These are phyloP conservation scores for Rhodotorula diobovata DNA, from an alignment of 768 basidiomycete species.

Conservation along the genomic window DNA sequence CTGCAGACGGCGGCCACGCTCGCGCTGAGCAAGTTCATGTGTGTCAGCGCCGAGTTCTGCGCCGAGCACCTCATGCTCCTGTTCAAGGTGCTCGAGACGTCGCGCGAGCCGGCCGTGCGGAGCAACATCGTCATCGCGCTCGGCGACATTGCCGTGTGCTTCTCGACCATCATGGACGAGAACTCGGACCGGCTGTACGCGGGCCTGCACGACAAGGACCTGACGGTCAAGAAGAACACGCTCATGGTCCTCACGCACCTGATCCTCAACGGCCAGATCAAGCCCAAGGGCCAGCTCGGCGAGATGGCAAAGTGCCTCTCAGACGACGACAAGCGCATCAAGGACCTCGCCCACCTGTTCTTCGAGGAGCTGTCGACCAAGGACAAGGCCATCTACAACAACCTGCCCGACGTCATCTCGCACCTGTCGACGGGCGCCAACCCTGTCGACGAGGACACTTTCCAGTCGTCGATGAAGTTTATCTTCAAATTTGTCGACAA, in stretches of 20 bases:
- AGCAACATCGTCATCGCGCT: slow-evolving; percentile 97
- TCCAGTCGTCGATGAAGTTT: slow-evolving; percentile 87
- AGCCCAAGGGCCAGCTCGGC: slow-evolving; percentile 96
- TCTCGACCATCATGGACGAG: slow-evolving; percentile 94
- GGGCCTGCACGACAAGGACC: slow-evolving; percentile 77
- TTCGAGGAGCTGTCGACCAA: slow-evolving; percentile 93
- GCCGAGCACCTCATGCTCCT: slow-evolving; percentile 80
- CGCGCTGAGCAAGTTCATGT: slow-evolving; percentile 91
- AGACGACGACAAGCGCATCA: slow-evolving; percentile 77
- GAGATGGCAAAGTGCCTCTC: slow-evolving; percentile 99
- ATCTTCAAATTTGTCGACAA: slow-evolving; percentile 98
- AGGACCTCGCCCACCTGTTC: slow-evolving; percentile 95
- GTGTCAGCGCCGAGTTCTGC: slow-evolving; percentile 89
- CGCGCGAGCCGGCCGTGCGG: slow-evolving; percentile 79
- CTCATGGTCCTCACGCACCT: slow-evolving; percentile 80
- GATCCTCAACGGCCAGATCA: slow-evolving; percentile 98
- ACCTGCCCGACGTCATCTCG: slow-evolving; percentile 92
- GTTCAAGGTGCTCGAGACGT: slow-evolving; percentile 90
- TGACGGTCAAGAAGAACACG: slow-evolving; percentile 97
- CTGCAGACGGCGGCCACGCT: slow-evolving; percentile 81
- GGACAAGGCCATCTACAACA: slow-evolving; percentile 98
- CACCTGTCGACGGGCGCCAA: slow-evolving; percentile 86
- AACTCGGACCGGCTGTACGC: slow-evolving; percentile 93
- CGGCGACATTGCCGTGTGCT: slow-evolving; percentile 96
- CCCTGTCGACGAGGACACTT: slow-evolving; percentile 84